Conservation (phyloP, 2,329 filamentous ascomycete genomes). For the Chalaropsis ovoidea region DNA sequence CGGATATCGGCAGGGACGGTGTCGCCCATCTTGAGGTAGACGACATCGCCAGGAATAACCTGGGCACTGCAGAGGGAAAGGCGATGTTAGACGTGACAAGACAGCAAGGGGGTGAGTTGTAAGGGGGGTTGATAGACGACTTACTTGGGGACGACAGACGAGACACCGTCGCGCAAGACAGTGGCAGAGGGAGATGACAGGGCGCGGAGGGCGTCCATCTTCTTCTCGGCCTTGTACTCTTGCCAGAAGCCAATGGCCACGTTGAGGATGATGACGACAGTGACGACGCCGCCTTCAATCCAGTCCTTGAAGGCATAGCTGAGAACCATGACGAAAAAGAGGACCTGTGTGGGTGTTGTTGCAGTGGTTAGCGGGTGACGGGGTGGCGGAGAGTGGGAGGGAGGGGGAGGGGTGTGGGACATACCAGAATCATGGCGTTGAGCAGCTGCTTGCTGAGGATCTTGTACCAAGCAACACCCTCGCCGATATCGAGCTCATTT, state of each 20-base stretch:
- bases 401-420: conserved; percentile 38
- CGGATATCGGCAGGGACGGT: conserved; percentile 65
- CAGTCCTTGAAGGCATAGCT: conserved; percentile 57
- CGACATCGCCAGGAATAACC: conserved; percentile 62
- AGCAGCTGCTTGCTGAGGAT: conserved; percentile 62
- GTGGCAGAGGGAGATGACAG: conserved; percentile 53
- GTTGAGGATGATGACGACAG: conserved; percentile 58
- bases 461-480: conserved; percentile 58
- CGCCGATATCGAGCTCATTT: conserved; percentile 62
- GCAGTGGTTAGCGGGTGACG: conserved; percentile 28
- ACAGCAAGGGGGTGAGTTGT: too few species aligned
- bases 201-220: conserved; percentile 54
- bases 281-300: conserved; percentile 57
- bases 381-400: conserved; percentile 33
- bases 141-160: conserved; percentile 48
- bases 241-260: conserved; percentile 58
- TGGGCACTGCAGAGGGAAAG: conserved; percentile 38
- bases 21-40: conserved; percentile 59
- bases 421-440: conserved; percentile 66
- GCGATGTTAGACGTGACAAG: background rate
- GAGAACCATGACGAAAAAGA: conserved; percentile 66
- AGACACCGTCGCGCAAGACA: conserved; percentile 51
- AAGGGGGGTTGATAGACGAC: conserved; percentile 32
- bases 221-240: conserved; percentile 55
- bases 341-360: conserved; percentile 43